Evolutionary conservation across 1,284 basidiomycete genomes (phyloP), one percentile per base, ranked within the genome.

Genomic region (Heliocybe sulcata): DNA sequence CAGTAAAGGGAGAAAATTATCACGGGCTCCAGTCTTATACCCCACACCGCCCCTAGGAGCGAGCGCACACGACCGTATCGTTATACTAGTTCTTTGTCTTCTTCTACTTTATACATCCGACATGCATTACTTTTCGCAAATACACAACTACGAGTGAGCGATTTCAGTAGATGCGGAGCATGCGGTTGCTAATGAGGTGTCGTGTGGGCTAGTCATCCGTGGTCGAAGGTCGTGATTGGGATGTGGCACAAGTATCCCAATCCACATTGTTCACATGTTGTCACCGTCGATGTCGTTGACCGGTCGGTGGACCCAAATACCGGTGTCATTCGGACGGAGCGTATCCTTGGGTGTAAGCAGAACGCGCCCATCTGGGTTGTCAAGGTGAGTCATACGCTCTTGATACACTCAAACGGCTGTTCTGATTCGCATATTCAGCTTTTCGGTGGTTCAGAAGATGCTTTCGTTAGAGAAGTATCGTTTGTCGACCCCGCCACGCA

Each of bases 241-340:
- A 89, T 95, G 77, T 92, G 91, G 86, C 88, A 91, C 63, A 98
- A 98, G 77, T 98, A 98, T 70, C 94, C 94, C 50, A 97, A 97
- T 68, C 90, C 92, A 49, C 87, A 90, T 64, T 93, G 94, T 65
- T 83, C 90, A 8, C 94, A 98, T 70, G 95, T 98, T 60, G 78
- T 92, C 61, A 91, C 89, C 58, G 84, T 98, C 63, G 94, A 98
- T 70, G 92, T 94, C 20, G 61, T 97, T 54, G 87, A 91, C 69
- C 85, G 93, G 58, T 79, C 85, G 9, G 79, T 97, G 29, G 88
- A 97, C 71, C 82, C 90, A 20, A 68, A 77, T 52, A 93, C 92
- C 12, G 94, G 94, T 26, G 79, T 95, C 56, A 84, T 98, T 62
- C 81, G 95, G 60, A 94, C 92, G 52, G 91, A 94, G 69, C 80